phyloP scores from a whole-genome alignment of 1,284 basidiomycete species.

The Ceratobasidium sp. region DNA sequence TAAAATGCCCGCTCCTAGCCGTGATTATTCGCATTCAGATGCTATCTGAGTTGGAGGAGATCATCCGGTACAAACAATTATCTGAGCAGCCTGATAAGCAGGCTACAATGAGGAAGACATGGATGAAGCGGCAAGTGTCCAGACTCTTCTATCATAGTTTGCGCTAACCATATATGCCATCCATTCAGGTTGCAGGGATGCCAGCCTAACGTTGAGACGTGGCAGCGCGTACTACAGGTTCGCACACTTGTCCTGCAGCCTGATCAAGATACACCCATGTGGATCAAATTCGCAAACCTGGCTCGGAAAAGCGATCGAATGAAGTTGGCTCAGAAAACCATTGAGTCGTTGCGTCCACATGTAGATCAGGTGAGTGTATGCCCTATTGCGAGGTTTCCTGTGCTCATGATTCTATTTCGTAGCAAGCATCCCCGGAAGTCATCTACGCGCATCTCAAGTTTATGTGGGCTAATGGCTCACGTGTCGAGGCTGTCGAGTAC shows the following conservation, averaged over 20 bases:
- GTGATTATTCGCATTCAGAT: conserved; percentile 98
- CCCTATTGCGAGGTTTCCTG: conserved; percentile 49
- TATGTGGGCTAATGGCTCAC: conserved; percentile 91
- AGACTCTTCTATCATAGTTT: neutral
- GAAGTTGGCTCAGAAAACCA: conserved; percentile 95
- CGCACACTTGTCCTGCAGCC: conserved; percentile 94
- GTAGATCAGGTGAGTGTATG: conserved; percentile 63
- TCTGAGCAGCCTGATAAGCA: conserved; percentile 95
- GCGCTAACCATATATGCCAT: conserved; percentile 18
- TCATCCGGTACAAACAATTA: conserved; percentile 94
- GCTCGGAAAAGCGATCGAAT: conserved; percentile 88
- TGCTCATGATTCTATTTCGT: neutral
- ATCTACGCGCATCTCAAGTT: conserved; percentile 98
- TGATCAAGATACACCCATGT: conserved; percentile 95
- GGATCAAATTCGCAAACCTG: conserved; percentile 93
- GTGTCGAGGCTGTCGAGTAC: conserved; percentile 84
- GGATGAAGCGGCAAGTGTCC: conserved; percentile 86
- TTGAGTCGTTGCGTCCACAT: conserved; percentile 76
- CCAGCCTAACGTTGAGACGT: conserved; percentile 98
- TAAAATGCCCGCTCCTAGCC: conserved; percentile 57
- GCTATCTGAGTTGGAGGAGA: conserved; percentile 98
- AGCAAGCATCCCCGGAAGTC: conserved; percentile 90
- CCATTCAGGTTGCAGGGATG: conserved; percentile 85
- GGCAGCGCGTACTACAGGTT: conserved; percentile 98
- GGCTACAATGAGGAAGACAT: conserved; percentile 86